Evolutionary conservation across 148 eudicot genomes (phyloP).

Genomic region (Suaeda aralocaspica): DNA sequence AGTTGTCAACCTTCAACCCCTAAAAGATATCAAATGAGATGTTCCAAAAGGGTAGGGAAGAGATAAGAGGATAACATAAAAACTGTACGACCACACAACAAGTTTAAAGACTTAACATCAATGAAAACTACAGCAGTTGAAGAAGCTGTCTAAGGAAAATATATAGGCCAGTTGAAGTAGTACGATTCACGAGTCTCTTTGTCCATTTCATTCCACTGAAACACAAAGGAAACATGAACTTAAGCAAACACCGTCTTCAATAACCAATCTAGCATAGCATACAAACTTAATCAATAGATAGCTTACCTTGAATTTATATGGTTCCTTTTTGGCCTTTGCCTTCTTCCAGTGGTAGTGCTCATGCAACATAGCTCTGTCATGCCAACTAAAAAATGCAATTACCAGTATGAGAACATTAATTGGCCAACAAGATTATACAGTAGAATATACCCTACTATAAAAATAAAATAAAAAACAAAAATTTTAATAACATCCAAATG

Average conservation of each 20-base stretch:
- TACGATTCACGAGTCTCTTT: constrained; percentile 65
- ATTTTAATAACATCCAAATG: too few species aligned
- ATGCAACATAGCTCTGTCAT: constrained; percentile 81
- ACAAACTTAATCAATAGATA: constrained; percentile 1
- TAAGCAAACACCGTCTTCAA: not conserved
- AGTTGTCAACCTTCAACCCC: not conserved
- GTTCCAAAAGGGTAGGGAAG: not conserved
- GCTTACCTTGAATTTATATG: constrained; percentile 65
- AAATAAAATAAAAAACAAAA: not conserved
- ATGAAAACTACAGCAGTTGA: constrained; percentile 2
- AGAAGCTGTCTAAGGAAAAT: constrained; percentile 45
- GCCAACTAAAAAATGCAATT: constrained; percentile 59
- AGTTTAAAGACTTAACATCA: not conserved
- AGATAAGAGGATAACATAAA: not conserved
- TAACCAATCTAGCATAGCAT: not conserved
- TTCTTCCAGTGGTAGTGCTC: constrained; percentile 96
- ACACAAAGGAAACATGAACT: constrained; percentile 13
- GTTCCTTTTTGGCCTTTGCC: constrained; percentile 61
- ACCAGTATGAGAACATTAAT: constrained; percentile 14
- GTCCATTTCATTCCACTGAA: constrained; percentile 86
- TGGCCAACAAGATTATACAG: not conserved
- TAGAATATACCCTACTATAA: not conserved
- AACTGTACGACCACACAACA: not conserved
- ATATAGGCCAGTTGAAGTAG: constrained; percentile 86
- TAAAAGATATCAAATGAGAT: not conserved